These are phyloP conservation scores for Dioscorea alata DNA, from an alignment of 106 monocot species.

Conservation along the genomic window DNA sequence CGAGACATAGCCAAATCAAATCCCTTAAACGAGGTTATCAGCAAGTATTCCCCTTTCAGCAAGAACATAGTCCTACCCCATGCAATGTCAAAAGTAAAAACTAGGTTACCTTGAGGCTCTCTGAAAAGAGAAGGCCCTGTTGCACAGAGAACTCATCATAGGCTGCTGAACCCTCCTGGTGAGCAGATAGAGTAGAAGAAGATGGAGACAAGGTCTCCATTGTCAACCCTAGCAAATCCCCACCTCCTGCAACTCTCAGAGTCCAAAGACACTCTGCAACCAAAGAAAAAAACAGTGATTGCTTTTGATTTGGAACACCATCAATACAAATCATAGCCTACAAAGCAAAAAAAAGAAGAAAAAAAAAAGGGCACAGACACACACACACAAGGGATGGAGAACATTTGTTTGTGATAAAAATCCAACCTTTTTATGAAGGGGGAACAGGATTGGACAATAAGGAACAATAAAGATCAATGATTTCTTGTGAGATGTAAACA, in stretches of 20 bases:
- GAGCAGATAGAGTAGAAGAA: conserved; percentile 12
- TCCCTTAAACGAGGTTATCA: not conserved
- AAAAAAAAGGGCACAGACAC: too few species aligned
- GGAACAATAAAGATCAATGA: too few species aligned
- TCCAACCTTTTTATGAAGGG: too few species aligned
- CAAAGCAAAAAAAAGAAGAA: too few species aligned
- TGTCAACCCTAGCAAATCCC: not conserved
- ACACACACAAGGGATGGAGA: too few species aligned
- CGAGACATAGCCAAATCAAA: not conserved
- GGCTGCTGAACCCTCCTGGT: conserved; percentile 23
- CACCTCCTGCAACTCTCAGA: not conserved
- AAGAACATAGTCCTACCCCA: not conserved
- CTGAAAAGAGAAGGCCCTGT: conserved; percentile 66
- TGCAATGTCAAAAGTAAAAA: not conserved
- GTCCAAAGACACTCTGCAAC: too few species aligned
- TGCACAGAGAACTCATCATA: conserved; percentile 67
- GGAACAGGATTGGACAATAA: too few species aligned
- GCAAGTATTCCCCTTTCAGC: not conserved
- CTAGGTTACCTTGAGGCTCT: conserved; percentile 64
- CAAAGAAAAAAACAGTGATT: too few species aligned
- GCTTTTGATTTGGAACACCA: too few species aligned
- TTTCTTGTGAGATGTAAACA: too few species aligned
- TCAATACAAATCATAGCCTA: too few species aligned
- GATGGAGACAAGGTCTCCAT: conserved; percentile 33
- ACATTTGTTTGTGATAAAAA: too few species aligned